Evolutionary conservation across 2,329 filamentous ascomycete species (phyloP).

Genomic region (Botrytis tulipae): DNA sequence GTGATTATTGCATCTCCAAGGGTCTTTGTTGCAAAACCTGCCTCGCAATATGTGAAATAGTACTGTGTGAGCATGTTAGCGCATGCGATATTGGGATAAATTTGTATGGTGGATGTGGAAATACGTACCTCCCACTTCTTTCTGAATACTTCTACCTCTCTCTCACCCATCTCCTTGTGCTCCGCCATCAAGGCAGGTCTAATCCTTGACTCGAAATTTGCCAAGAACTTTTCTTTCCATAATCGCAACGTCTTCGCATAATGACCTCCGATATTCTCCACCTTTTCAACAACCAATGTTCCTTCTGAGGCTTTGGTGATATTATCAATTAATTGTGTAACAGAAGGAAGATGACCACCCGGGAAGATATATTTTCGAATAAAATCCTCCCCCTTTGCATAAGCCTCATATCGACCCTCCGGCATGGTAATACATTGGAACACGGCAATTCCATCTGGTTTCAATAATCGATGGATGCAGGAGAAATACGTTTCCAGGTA

Average conservation of each 20-base stretch:
- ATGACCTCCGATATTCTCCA: slow-evolving; percentile 73
- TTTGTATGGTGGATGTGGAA: not conserved
- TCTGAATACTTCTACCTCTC: slow-evolving; percentile 64
- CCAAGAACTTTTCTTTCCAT: slow-evolving; percentile 66
- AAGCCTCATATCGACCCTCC: slow-evolving; percentile 63
- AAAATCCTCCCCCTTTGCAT: slow-evolving; percentile 67
- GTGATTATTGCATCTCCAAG: slow-evolving; percentile 72
- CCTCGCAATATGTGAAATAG: slow-evolving; percentile 74
- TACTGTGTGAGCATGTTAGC: slow-evolving; percentile 48
- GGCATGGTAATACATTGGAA: slow-evolving; percentile 80
- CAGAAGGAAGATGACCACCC: slow-evolving; percentile 65
- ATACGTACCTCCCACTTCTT: slow-evolving; percentile 65
- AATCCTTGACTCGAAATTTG: slow-evolving; percentile 60
- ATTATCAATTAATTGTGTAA: slow-evolving; percentile 52
- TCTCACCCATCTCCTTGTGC: slow-evolving; percentile 57
- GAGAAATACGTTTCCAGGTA: slow-evolving; percentile 67
- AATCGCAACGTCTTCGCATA: slow-evolving; percentile 67
- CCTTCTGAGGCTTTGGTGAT: slow-evolving; percentile 60
- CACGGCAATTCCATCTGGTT: slow-evolving; percentile 63
- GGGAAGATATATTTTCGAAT: slow-evolving; percentile 78
- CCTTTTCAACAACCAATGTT: slow-evolving; percentile 61
- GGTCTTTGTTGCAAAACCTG: slow-evolving; percentile 69
- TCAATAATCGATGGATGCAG: slow-evolving; percentile 61
- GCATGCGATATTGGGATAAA: slow-evolving; percentile 18
- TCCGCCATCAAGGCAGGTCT: slow-evolving; percentile 57